Evolutionary conservation across 106 monocot genomes (phyloP), one percentile per base, ranked within the genome.

Genomic region (Posidonia australis): DNA sequence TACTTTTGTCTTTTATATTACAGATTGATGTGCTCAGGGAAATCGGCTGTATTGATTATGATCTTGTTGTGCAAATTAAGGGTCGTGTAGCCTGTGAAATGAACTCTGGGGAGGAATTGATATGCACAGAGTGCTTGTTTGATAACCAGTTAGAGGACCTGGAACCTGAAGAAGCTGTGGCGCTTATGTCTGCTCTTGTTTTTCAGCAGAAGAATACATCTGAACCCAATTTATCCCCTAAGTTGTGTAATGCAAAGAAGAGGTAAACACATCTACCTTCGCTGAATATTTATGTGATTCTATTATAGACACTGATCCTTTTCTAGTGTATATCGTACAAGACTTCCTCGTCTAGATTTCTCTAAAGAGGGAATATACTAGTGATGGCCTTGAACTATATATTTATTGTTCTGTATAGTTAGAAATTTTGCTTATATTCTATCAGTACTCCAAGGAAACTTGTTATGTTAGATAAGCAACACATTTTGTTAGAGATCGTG

Each of bases 81-180:
- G 94, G 94, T 18, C 69, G 94, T 20, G 94, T 94, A n/a, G 94
- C 94, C 43, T 94, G 94, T 74, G 94, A 90, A 71, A 94, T 94
- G 94, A 94, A 94, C 69, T 94, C 94, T 27, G 94, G 94, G 44
- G 94, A 94, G 73, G 94, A 94, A 59, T 71, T 94, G 72, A 94
- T 94, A 57, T 94, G 86, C 78, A 86, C 94, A 1, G 90, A 94
- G 67, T 94, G 89, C 71, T 78, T 94, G 65, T 94, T 94, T 82
- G 94, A 94, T 54, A 94, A 94, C 69, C 94, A 94, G 54, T 70
- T 94, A 25, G 94, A 94, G 75, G 90, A 94, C 32, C 72, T 90
- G 53, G 86, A 90, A 67, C 86, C 94, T 63, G 90, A 94, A 84
- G 94, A 94, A 82, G 94, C 86, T 49, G 94, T 94, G 13, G 94